These are phyloP conservation scores for Cyclotella distinguenda DNA, from an alignment of 108 stramenopile species.

Conservation along the genomic window DNA sequence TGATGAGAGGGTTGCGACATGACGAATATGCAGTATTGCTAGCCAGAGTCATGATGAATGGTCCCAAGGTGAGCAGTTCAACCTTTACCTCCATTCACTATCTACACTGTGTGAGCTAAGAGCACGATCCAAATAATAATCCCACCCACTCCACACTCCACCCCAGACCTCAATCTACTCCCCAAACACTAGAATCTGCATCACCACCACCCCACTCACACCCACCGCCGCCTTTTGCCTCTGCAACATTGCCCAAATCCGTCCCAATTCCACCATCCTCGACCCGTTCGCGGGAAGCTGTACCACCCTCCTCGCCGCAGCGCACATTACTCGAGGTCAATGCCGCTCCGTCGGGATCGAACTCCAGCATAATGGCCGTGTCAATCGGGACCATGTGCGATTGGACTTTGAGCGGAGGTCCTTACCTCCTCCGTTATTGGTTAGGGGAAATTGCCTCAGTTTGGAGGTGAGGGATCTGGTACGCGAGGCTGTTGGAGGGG, in stretches of 20 bases:
- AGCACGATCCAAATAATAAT: neutral
- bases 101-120: neutral
- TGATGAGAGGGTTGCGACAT: slow-evolving; percentile 71
- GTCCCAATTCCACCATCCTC: slow-evolving; percentile 46
- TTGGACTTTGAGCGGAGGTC: slow-evolving; percentile 67
- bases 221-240: slow-evolving; percentile 80
- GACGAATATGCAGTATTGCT: slow-evolving; percentile 31
- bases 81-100: neutral
- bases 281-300: slow-evolving; percentile 86
- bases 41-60: slow-evolving; percentile 62
- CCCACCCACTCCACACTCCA: neutral
- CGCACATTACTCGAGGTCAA: slow-evolving; percentile 58
- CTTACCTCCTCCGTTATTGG: slow-evolving; percentile 56
- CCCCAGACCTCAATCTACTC: slow-evolving; percentile 55
- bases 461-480: slow-evolving; percentile 55
- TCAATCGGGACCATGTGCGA: slow-evolving; percentile 69
- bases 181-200: slow-evolving; percentile 80
- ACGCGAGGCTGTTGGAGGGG: slow-evolving; percentile 43
- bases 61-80: slow-evolving; percentile 36
- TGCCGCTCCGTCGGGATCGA: slow-evolving; percentile 78
- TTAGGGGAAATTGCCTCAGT: slow-evolving; percentile 62
- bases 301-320: slow-evolving; percentile 74
- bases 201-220: slow-evolving; percentile 82
- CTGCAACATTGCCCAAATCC: slow-evolving; percentile 70
- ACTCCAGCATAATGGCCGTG: slow-evolving; percentile 67